These are phyloP conservation scores for Biancaea sappan DNA, from an alignment of 306 rosid species.

Conservation along the genomic window DNA sequence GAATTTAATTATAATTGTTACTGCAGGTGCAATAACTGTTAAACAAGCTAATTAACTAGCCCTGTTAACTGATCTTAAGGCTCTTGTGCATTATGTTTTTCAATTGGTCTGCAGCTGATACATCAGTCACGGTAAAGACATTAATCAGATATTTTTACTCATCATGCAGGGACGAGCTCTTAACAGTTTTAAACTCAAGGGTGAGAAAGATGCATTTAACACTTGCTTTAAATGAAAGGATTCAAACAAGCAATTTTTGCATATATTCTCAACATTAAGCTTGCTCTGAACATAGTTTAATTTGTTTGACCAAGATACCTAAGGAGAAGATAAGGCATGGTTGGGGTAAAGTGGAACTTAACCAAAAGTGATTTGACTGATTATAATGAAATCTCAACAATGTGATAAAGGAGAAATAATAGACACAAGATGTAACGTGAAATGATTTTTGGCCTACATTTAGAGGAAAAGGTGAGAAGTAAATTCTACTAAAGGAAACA, in stretches of 20 bases:
- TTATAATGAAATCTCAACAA: no score
- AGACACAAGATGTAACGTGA: no score
- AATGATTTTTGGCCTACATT: no score
- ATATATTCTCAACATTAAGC: not conserved
- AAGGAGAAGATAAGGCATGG: not conserved
- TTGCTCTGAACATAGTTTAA: constrained; percentile 16
- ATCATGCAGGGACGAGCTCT: not conserved
- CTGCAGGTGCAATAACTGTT: constrained; percentile 21
- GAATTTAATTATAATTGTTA: constrained; percentile 30
- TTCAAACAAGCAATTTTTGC: not conserved
- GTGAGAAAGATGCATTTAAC: constrained; percentile 16
- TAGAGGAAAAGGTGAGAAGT: no score
- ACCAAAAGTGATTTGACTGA: no score
- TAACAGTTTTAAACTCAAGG: not conserved
- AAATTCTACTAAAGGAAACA: no score
- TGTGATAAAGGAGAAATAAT: no score
- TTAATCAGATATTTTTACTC: constrained; percentile 8
- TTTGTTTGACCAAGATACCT: not conserved
- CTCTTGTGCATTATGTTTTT: constrained; percentile 41
- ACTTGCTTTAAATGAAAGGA: constrained; percentile 18
- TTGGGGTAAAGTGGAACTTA: not conserved
- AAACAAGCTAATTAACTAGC: constrained; percentile 21
- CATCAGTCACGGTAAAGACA: constrained; percentile 49
- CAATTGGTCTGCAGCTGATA: constrained; percentile 48
- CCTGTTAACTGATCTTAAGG: constrained; percentile 59